phyloP scores from a whole-genome alignment of 2,329 filamentous ascomycete genomes.

The Chalaropsis ovoidea region DNA sequence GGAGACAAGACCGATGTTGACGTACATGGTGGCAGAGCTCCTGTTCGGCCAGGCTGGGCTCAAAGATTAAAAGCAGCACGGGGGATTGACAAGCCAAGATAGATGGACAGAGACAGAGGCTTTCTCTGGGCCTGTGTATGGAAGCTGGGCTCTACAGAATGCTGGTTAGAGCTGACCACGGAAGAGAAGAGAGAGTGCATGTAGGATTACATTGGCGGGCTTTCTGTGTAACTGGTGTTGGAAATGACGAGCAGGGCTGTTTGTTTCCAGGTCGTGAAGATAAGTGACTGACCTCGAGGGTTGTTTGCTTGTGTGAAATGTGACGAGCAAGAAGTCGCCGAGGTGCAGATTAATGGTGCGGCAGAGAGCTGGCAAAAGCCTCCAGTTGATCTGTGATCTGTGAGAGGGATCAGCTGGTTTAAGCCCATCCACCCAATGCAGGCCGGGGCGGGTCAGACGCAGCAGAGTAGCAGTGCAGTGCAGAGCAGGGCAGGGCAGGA shows the following conservation, averaged over 20 bases:
- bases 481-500: background rate
- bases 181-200: background rate
- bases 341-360: background rate
- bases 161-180: background rate
- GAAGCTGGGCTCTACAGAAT: background rate
- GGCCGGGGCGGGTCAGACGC: too few relatives aligned
- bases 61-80: background rate
- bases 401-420: background rate
- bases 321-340: background rate
- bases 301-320: background rate
- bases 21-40: background rate
- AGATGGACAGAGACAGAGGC: background rate
- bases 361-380: background rate
- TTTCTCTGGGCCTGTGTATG: background rate
- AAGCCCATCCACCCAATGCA: background rate
- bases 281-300: background rate
- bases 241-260: background rate
- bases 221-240: conserved; percentile 6
- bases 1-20: background rate
- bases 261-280: background rate
- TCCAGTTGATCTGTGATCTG: background rate
- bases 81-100: background rate
- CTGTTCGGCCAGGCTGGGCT: background rate
- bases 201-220: conserved; percentile 1
- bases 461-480: background rate